Evolutionary conservation across 1,284 basidiomycete species (phyloP).

Genomic region (Cerrena zonata): DNA sequence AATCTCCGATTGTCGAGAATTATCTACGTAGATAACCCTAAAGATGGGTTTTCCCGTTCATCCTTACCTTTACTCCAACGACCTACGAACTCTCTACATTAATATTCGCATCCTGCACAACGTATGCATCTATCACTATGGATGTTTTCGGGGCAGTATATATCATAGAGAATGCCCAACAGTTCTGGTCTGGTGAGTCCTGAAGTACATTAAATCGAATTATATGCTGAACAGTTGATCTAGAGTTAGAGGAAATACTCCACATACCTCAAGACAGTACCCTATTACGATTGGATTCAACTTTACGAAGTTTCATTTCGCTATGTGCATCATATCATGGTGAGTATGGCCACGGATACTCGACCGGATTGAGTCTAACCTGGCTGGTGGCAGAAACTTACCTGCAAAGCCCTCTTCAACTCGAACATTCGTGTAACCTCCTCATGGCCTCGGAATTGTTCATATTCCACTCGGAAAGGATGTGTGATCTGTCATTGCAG

Average conservation of each 20-base stretch:
- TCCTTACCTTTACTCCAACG: not conserved
- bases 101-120: not conserved
- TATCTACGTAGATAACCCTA: not conserved
- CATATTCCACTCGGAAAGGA: conserved; percentile 80
- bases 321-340: conserved; percentile 83
- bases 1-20: too few species aligned
- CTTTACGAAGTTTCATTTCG: conserved; percentile 69
- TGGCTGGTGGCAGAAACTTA: conserved; percentile 59
- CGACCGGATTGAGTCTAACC: not conserved
- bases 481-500: conserved; percentile 72
- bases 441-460: conserved; percentile 82
- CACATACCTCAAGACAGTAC: conserved; percentile 61
- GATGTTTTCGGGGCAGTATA: conserved; percentile 66
- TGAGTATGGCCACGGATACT: conserved; percentile 28
- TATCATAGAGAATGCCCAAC: conserved; percentile 71
- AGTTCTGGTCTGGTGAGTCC: conserved; percentile 78
- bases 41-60: not conserved
- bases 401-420: conserved; percentile 71
- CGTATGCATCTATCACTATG: conserved; percentile 12
- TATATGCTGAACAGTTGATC: not conserved
- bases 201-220: too few species aligned
- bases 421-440: conserved; percentile 72
- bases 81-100: too few species aligned
- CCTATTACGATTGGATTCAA: conserved; percentile 70
- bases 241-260: conserved; percentile 83